Percentiles rank a stretch among this genome's conserved stretches.
Evolutionary conservation across 2,329 filamentous ascomycete species (phyloP).

Genomic region (Leptosphaerulina australis): DNA sequence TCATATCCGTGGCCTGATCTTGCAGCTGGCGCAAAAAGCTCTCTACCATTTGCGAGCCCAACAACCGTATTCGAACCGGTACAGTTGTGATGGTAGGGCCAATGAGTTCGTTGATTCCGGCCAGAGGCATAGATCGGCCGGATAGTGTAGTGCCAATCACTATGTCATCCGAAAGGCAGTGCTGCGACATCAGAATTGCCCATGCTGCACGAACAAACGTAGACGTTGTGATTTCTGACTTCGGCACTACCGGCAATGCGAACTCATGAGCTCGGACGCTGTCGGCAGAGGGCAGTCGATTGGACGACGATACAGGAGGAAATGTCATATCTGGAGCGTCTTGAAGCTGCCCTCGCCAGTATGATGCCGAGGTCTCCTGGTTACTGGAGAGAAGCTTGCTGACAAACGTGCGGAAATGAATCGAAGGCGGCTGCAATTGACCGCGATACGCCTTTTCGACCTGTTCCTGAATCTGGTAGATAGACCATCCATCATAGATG

Average conservation of each 20-base stretch:
- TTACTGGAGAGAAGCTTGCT: conserved; percentile 47
- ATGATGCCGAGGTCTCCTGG: conserved; percentile 47
- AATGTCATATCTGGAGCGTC: conserved; percentile 27
- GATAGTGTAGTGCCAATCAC: neutral
- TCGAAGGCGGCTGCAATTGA: neutral
- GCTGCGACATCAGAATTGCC: neutral
- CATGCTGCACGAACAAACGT: conserved; percentile 14
- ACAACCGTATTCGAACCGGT: conserved; percentile 47
- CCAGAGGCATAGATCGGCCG: neutral
- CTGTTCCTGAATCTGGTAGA: neutral
- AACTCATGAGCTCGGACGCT: neutral
- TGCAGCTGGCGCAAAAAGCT: conserved; percentile 40
- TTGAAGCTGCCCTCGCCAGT: conserved; percentile 24
- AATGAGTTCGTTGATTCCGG: conserved; percentile 16
- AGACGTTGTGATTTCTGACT: conserved; percentile 2
- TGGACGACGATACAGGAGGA: conserved; percentile 5
- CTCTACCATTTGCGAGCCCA: conserved; percentile 48
- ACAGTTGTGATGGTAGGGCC: conserved; percentile 40
- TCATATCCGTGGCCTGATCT: too few relatives aligned
- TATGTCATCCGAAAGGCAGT: neutral
- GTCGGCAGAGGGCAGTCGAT: neutral
- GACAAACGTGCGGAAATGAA: neutral
- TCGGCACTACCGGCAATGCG: neutral
- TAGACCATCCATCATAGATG: neutral
- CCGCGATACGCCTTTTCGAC: neutral